A percentile compares a stretch with the other conserved stretches of the same genome.
These are phyloP conservation scores for Aspergillus melleus DNA, from an alignment of 2,329 filamentous ascomycete genomes.

Conservation along the genomic window DNA sequence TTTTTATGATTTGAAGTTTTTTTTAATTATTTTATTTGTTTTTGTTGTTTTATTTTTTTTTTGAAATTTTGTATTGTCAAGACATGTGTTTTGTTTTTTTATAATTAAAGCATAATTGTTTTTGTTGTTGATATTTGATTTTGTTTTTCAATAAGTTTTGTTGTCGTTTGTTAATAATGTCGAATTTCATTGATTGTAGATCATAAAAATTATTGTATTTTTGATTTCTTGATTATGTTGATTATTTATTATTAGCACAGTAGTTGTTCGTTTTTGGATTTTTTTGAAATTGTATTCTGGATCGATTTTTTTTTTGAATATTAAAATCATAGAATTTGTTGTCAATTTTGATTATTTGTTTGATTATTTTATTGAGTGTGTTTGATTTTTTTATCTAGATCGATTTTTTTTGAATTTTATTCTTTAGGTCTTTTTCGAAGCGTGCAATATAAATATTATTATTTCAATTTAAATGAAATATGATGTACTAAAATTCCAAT, in stretches of 20 bases:
- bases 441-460: not conserved
- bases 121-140: not conserved
- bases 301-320: not conserved
- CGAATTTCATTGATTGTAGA: not conserved
- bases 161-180: not conserved
- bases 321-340: not conserved
- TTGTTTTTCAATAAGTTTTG: not conserved
- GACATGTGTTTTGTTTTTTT: not conserved
- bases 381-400: not conserved
- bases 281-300: not conserved
- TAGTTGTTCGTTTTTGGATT: not conserved
- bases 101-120: not conserved
- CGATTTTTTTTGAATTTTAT: not conserved
- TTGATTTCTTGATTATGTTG: not conserved
- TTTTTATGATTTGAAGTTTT: not conserved
- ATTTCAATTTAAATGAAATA: not conserved
- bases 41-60: not conserved
- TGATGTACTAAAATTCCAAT: not conserved
- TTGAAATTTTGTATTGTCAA: not conserved
- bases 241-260: not conserved
- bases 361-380: not conserved
- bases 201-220: not conserved
- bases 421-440: not conserved
- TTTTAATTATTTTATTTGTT: not conserved
- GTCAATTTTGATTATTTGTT: not conserved